Evolutionary conservation across 2,329 filamentous ascomycete species (phyloP).

Genomic region (Paraconiothyrium sp.): DNA sequence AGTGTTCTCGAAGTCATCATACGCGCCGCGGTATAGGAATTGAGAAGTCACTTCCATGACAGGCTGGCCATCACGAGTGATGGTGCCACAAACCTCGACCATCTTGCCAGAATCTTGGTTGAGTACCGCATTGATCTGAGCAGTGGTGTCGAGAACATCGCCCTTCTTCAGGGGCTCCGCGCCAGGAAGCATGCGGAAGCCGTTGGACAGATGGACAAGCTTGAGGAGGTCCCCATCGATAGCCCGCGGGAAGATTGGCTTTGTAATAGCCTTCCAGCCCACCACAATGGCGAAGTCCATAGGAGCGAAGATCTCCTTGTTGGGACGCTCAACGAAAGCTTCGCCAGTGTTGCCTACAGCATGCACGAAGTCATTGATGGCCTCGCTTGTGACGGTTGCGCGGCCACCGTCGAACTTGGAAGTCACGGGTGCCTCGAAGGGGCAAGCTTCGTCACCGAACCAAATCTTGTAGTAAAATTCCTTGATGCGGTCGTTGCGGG

Average conservation of each 20-base stretch:
- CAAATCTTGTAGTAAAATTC: slow-evolving; percentile 98
- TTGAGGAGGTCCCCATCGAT: slow-evolving; percentile 97
- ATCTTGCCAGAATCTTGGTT: slow-evolving; percentile 99
- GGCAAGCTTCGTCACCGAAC: slow-evolving; percentile 87
- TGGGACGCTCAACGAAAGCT: slow-evolving; percentile 93
- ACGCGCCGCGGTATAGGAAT: slow-evolving; percentile 93
- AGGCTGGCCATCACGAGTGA: slow-evolving; percentile 80
- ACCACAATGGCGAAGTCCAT: slow-evolving; percentile 99
- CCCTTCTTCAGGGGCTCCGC: slow-evolving; percentile 95
- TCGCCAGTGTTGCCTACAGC: slow-evolving; percentile 98
- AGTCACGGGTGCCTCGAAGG: slow-evolving; percentile 85
- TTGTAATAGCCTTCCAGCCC: slow-evolving; percentile 98
- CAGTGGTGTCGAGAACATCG: slow-evolving; percentile 89
- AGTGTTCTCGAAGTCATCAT: slow-evolving; percentile 95
- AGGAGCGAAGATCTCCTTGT: slow-evolving; percentile 91
- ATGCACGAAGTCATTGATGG: slow-evolving; percentile 98
- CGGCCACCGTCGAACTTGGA: slow-evolving; percentile 90
- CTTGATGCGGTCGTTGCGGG: slow-evolving; percentile 97
- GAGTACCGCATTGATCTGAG: slow-evolving; percentile 96
- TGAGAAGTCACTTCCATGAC: slow-evolving; percentile 99
- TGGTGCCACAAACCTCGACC: slow-evolving; percentile 99
- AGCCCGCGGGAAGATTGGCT: slow-evolving; percentile 96
- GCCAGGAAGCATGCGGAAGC: slow-evolving; percentile 97
- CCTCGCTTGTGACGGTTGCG: slow-evolving; percentile 86
- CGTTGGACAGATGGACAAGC: slow-evolving; percentile 95